Evolutionary conservation across 106 monocot species (phyloP).

Genomic region (Iris macrosiphon): DNA sequence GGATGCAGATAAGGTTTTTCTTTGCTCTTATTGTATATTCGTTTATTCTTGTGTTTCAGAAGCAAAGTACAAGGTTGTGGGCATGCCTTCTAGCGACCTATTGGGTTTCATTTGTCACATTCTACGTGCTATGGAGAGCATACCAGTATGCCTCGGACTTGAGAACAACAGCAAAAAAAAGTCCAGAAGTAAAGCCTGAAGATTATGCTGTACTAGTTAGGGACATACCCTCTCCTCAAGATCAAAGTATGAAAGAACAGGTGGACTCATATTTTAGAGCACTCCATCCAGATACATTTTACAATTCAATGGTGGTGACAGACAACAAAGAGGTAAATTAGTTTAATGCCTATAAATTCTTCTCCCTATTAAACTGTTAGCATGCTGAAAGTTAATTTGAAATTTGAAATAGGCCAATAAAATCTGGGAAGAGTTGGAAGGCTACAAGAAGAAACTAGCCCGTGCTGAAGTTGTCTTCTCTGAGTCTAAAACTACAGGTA

Average conservation of each 20-base stretch:
- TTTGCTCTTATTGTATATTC: not conserved
- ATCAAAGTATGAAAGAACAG: constrained; percentile 69
- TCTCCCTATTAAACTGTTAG: not conserved
- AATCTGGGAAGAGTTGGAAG: constrained; percentile 60
- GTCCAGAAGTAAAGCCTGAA: constrained; percentile 47
- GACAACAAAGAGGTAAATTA: constrained; percentile 49
- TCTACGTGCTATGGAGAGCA: constrained; percentile 66
- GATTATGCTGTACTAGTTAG: constrained; percentile 73
- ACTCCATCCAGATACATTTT: constrained; percentile 89
- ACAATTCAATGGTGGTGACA: constrained; percentile 79
- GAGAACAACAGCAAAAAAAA: constrained; percentile 55
- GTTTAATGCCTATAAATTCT: not conserved
- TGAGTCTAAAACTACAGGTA: constrained; percentile 47
- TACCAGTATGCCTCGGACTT: constrained; percentile 80
- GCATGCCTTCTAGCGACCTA: constrained; percentile 61
- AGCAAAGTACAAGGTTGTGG: constrained; percentile 65
- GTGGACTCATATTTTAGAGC: constrained; percentile 78
- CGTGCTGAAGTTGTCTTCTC: constrained; percentile 58
- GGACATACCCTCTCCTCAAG: constrained; percentile 60
- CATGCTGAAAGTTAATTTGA: too few species aligned
- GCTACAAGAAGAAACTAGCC: constrained; percentile 62
- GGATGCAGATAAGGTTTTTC: too few species aligned
- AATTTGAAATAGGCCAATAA: constrained; percentile 90
- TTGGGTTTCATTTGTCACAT: constrained; percentile 81
- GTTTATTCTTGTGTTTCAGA: constrained; percentile 24